Conservation (phyloP, 352 stramenopile genomes). For the Phytophthora pisi region DNA sequence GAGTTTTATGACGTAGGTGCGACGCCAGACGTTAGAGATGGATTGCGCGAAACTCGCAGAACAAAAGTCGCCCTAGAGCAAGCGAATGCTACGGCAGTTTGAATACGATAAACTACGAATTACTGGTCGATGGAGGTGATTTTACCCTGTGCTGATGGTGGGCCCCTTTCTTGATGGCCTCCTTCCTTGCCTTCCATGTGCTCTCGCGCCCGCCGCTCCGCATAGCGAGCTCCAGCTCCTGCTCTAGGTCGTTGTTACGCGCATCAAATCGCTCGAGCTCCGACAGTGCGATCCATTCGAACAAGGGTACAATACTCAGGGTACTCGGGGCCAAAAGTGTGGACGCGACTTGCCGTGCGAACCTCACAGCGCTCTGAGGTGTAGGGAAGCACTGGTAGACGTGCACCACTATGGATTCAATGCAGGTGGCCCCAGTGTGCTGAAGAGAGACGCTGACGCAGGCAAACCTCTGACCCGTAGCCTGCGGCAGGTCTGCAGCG, state of each 20-base stretch:
- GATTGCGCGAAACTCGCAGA: too few species aligned
- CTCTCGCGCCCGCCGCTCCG: conserved; percentile 37
- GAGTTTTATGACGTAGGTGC: too few species aligned
- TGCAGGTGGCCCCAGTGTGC: conserved; percentile 20
- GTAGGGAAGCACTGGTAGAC: conserved; percentile 87
- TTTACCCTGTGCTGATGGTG: conserved; percentile 21
- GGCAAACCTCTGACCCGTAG: conserved; percentile 75
- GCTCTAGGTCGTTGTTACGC: conserved; percentile 62
- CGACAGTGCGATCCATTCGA: conserved; percentile 74
- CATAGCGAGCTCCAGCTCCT: conserved; percentile 62
- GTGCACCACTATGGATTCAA: conserved; percentile 67
- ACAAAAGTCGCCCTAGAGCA: too few species aligned
- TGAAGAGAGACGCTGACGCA: conserved; percentile 63
- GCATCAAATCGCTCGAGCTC: conserved; percentile 80
- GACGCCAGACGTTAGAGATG: too few species aligned
- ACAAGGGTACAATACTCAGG: conserved; percentile 76
- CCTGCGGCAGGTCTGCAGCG: conserved; percentile 48
- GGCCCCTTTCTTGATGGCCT: conserved; percentile 60
- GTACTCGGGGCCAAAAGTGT: conserved; percentile 48
- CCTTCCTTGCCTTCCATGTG: conserved; percentile 75
- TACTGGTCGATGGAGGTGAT: conserved; percentile 1
- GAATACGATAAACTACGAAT: conserved; percentile 7
- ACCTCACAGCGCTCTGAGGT: conserved; percentile 75
- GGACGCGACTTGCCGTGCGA: conserved; percentile 62
- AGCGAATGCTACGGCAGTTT: not conserved